phyloP scores from a whole-genome alignment of 495 filamentous ascomycete species.

The Trichoderma erinaceum region DNA sequence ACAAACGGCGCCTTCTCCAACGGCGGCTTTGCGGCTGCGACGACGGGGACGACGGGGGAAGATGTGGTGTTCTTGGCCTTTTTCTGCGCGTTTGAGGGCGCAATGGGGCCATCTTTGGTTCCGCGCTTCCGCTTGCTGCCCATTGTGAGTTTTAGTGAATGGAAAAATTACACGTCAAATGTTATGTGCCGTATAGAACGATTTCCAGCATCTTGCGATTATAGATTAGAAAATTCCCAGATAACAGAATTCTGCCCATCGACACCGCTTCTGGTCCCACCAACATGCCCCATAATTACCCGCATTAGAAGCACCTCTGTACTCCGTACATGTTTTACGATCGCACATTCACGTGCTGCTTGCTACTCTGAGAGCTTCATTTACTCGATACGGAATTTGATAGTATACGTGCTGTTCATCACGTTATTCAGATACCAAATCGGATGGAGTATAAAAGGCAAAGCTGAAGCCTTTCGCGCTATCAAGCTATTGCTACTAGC shows the following conservation, averaged over 20 bases:
- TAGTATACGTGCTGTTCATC: too few relatives aligned
- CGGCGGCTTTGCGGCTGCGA: constrained; percentile 1
- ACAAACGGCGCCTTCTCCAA: constrained; percentile 1
- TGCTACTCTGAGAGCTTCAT: background rate
- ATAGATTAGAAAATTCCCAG: constrained; percentile 8
- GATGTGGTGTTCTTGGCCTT: constrained; percentile 10
- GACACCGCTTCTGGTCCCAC: background rate
- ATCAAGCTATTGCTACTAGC: background rate
- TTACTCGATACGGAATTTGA: too few relatives aligned
- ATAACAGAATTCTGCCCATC: background rate
- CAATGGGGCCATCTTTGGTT: background rate
- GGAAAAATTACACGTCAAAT: background rate
- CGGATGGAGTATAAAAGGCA: background rate
- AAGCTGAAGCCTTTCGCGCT: background rate
- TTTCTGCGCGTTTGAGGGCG: background rate
- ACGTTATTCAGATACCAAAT: too few relatives aligned
- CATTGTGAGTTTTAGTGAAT: background rate
- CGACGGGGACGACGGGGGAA: background rate
- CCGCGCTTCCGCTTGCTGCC: constrained; percentile 16
- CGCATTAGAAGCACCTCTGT: background rate
- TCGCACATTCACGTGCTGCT: background rate
- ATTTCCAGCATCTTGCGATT: background rate
- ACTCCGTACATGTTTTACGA: too few relatives aligned
- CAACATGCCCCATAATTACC: background rate
- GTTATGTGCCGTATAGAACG: background rate